These are phyloP conservation scores for Crithidia sp. DNA, from an alignment of 208 protist species.

Conservation along the genomic window DNA sequence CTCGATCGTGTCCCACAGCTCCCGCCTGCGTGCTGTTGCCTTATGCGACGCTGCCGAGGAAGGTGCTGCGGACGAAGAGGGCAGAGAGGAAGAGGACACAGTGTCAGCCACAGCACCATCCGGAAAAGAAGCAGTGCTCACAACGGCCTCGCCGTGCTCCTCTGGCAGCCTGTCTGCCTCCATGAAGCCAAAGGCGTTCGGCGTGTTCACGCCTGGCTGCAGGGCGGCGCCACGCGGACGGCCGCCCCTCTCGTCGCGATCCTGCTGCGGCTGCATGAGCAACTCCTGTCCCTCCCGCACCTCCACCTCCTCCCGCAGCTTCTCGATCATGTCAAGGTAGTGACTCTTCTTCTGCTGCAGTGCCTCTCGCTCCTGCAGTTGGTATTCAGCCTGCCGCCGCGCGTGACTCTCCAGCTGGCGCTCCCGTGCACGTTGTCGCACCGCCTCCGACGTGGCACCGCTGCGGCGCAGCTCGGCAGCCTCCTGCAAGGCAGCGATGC, in stretches of 20 bases:
- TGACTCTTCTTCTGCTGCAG: slow-evolving; percentile 55
- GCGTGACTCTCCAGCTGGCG: slow-evolving; percentile 65
- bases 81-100: slow-evolving; percentile 1
- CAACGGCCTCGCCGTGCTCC: neutral
- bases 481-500: slow-evolving; percentile 57
- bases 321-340: slow-evolving; percentile 72
- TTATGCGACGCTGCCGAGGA: neutral
- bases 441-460: slow-evolving; percentile 53
- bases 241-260: neutral
- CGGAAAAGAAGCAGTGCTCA: neutral
- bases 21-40: slow-evolving; percentile 30
- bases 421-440: slow-evolving; percentile 47
- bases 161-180: slow-evolving; percentile 51
- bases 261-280: slow-evolving; percentile 29
- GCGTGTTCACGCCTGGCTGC: neutral
- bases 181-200: slow-evolving; percentile 76
- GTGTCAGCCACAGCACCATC: neutral
- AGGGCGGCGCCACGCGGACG: neutral
- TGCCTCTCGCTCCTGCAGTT: slow-evolving; percentile 63
- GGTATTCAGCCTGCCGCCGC: slow-evolving; percentile 69
- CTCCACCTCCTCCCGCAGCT: slow-evolving; percentile 76
- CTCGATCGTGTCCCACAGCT: slow-evolving; percentile 67
- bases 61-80: neutral
- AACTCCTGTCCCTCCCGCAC: slow-evolving; percentile 75
- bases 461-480: slow-evolving; percentile 62